These are phyloP conservation scores for Monosporascus sp. DNA, from an alignment of 2,329 filamentous ascomycete genomes.

Conservation along the genomic window DNA sequence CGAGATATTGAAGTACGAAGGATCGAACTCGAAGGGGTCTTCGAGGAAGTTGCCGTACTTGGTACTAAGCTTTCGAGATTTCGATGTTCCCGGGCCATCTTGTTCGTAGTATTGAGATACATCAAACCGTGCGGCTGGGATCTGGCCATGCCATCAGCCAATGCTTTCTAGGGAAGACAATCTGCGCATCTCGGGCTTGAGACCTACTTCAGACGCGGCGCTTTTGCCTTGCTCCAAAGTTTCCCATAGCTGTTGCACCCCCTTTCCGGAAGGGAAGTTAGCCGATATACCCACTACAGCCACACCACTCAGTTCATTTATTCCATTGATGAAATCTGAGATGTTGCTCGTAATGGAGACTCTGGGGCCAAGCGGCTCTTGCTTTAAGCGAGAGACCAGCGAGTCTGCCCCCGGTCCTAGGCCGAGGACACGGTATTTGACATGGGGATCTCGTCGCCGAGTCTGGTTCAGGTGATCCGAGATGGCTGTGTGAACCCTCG, in stretches of 20 bases:
- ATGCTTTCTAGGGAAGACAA: neutral
- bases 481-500: neutral
- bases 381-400: neutral
- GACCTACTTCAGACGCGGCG: conserved; percentile 6
- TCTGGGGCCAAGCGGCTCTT: neutral
- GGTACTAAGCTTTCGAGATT: neutral
- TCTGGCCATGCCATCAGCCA: conserved; percentile 1
- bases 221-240: conserved; percentile 7
- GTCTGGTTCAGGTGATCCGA: neutral
- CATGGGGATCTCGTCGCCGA: neutral
- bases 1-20: conserved; percentile 11
- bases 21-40: conserved; percentile 13
- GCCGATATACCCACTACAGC: conserved; percentile 11
- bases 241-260: conserved; percentile 6
- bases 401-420: neutral
- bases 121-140: conserved; percentile 10
- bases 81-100: neutral
- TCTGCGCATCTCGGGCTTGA: neutral
- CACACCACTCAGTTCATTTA: conserved; percentile 2
- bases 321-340: neutral
- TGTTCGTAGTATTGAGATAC: neutral
- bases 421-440: neutral
- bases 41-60: conserved; percentile 12
- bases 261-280: conserved; percentile 6
- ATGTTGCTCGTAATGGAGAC: neutral